These are phyloP conservation scores for Oenanthe sinensis DNA, from an alignment of 129 eudicot species.

Conservation along the genomic window DNA sequence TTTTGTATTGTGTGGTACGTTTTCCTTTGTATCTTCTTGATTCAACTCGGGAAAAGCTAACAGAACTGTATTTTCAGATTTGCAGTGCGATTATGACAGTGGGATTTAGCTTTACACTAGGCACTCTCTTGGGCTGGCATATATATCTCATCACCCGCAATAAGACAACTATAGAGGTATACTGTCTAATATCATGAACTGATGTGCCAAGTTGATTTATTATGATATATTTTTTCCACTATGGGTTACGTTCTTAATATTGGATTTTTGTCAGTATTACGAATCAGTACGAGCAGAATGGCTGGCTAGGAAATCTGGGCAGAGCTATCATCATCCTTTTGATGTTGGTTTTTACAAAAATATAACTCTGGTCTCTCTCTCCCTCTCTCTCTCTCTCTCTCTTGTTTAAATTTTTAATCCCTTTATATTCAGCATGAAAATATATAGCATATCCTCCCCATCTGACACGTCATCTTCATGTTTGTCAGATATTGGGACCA, in stretches of 20 bases:
- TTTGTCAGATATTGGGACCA: conserved; percentile 63
- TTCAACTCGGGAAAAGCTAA: background rate
- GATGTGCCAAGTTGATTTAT: background rate
- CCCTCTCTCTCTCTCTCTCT: conserved; percentile 4
- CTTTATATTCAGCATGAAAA: background rate
- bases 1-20: background rate
- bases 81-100: conserved; percentile 33
- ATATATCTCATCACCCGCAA: conserved; percentile 55
- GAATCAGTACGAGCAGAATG: conserved; percentile 66
- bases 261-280: conserved; percentile 37
- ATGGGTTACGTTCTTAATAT: conserved; percentile 9
- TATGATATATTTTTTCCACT: background rate
- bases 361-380: conserved; percentile 44
- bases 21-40: background rate
- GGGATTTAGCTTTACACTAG: conserved; percentile 48
- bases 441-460: background rate
- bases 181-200: background rate
- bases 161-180: conserved; percentile 90
- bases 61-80: conserved; percentile 33
- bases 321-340: conserved; percentile 60
- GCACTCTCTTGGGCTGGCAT: conserved; percentile 70
- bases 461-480: background rate
- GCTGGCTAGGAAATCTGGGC: conserved; percentile 76
- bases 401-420: background rate
- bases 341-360: conserved; percentile 66